Evolutionary conservation across 2,329 filamentous ascomycete genomes (phyloP).

Genomic region (Clathrospora elynae): DNA sequence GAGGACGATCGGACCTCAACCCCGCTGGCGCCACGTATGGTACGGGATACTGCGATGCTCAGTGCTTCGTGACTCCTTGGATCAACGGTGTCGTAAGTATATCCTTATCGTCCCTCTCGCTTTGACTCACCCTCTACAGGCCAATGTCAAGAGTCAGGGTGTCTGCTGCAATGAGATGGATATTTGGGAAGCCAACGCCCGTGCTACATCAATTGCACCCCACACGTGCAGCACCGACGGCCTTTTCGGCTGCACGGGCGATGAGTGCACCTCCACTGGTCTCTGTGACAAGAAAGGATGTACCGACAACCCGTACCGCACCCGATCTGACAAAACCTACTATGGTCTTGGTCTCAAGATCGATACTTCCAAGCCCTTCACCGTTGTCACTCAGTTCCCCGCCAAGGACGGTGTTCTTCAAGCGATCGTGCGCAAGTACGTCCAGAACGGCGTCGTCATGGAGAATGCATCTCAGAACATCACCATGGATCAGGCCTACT

Average conservation of each 20-base stretch:
- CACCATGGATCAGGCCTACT: slow-evolving; percentile 42
- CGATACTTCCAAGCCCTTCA: slow-evolving; percentile 65
- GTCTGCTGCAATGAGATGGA: slow-evolving; percentile 62
- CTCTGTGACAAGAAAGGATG: slow-evolving; percentile 47
- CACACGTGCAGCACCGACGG: slow-evolving; percentile 56
- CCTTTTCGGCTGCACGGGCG: slow-evolving; percentile 51
- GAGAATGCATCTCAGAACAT: slow-evolving; percentile 56
- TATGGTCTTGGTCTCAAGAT: slow-evolving; percentile 52
- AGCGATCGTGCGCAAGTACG: slow-evolving; percentile 68
- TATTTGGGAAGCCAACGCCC: slow-evolving; percentile 61
- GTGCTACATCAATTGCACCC: slow-evolving; percentile 54
- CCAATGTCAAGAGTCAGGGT: slow-evolving; percentile 53
- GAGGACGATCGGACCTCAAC: slow-evolving; percentile 44
- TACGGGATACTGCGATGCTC: slow-evolving; percentile 60
- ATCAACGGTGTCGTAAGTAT: slow-evolving; percentile 45
- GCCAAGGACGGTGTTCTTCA: slow-evolving; percentile 62
- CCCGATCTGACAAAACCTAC: slow-evolving; percentile 29
- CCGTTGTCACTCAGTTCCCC: slow-evolving; percentile 71
- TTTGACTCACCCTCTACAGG: slow-evolving; percentile 46
- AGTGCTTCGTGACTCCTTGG: slow-evolving; percentile 53
- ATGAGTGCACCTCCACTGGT: slow-evolving; percentile 47
- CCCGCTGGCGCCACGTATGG: slow-evolving; percentile 64
- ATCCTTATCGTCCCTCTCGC: slow-evolving; percentile 22
- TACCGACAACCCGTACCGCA: slow-evolving; percentile 42
- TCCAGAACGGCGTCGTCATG: slow-evolving; percentile 66